Base-by-base conservation (phyloP, 1,284 basidiomycete species). In the Peniophora sp. region DNA sequence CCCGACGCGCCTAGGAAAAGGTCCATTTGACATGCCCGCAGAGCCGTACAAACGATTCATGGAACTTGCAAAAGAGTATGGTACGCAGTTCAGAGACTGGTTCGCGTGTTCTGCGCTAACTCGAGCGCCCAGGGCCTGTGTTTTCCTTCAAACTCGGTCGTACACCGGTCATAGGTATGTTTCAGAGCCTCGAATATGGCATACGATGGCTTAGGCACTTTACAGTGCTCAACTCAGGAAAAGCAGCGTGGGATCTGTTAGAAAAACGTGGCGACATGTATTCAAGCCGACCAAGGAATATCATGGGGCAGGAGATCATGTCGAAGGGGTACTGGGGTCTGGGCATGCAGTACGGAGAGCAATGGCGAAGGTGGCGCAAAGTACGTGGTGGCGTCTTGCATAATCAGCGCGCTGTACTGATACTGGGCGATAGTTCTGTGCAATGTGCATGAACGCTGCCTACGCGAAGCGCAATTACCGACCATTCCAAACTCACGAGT, bases 201-300 rank as follows among this genome's bases (percentile, higher is more conserved):
- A 10, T 22, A 9, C 20, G 9, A 22, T 10, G 15, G 6, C 9
- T 24, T 20, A 6, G 10, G n/a, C 15, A 17, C 18, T n/a, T 48
- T 23, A 11, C 48, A 15, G 51, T 52, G 36, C 18, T 49, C 14
- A 49, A 49, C 35, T 41, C 34, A 12, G 17, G 18, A 14, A 17
- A 52, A 24, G 51, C 47, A 9, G 51, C 51, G 9, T 32, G 20
- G 24, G 51, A 52, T 15, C 24, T 52, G 18, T 20, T 52, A 3
- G 51, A 52, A 17, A 52, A 49, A 27, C 22, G 51, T 14, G 27
- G 32, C 17, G 51, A 47, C 11, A 52, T 36, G 6, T 52, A 52
- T 49, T 49, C 47, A 3, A 45, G 43, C n/a, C 43, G 43, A 15
- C 43, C 43, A n/a, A 20, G 43, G 23, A 23, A 22, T 22, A 45